phyloP scores from a whole-genome alignment of 495 filamentous ascomycete species.

The Daldinia decipiens region DNA sequence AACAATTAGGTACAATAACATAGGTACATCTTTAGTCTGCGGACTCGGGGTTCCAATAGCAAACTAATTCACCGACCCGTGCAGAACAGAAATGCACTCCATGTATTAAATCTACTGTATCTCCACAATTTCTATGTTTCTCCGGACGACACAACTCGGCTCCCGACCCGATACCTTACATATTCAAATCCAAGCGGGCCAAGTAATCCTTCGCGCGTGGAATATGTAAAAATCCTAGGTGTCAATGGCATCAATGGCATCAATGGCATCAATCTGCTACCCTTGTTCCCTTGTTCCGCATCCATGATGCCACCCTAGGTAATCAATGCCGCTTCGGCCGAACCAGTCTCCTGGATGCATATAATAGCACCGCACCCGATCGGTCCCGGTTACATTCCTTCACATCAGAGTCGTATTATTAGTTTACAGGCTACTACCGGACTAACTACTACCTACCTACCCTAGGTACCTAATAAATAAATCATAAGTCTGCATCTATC shows the following conservation, averaged over 20 bases:
- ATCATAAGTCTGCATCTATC: no score
- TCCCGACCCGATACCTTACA: slow-evolving; percentile 6
- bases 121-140: slow-evolving; percentile 36
- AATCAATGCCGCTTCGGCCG: slow-evolving; percentile 40
- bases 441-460: slow-evolving; percentile 17
- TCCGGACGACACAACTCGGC: slow-evolving; percentile 29
- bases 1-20: slow-evolving; percentile 9
- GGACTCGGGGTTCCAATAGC: slow-evolving; percentile 27
- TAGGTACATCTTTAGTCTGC: neutral
- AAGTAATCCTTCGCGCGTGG: neutral
- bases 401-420: slow-evolving; percentile 35
- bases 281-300: slow-evolving; percentile 27
- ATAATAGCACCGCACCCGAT: slow-evolving; percentile 4
- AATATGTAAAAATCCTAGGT: slow-evolving; percentile 3
- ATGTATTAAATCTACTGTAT: neutral
- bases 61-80: slow-evolving; percentile 36
- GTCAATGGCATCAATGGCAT: slow-evolving; percentile 11
- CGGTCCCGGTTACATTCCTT: slow-evolving; percentile 34
- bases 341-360: slow-evolving; percentile 29
- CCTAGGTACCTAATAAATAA: no score
- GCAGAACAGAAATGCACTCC: no score
- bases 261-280: slow-evolving; percentile 6
- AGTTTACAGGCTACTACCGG: slow-evolving; percentile 30
- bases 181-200: neutral
- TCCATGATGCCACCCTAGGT: slow-evolving; percentile 12